Evolutionary conservation across 1,284 basidiomycete genomes (phyloP), one percentile per base, ranked within the genome.

Genomic region (Marasmius sp.): DNA sequence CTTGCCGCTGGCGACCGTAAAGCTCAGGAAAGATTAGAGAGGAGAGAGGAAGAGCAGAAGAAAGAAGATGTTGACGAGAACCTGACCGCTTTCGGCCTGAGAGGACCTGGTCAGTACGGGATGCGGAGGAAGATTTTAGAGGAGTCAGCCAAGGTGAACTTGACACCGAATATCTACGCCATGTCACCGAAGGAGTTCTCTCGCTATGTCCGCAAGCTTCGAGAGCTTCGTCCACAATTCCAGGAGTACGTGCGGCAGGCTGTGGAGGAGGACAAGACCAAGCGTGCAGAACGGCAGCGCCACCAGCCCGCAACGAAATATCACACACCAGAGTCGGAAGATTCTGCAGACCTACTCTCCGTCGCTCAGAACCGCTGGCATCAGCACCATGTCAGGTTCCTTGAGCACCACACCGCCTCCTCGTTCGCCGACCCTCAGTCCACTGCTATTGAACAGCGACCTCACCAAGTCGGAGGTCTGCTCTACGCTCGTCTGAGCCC

Each of bases 381-480:
- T 52, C 48, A 20, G 57, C 62, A 71, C 65, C 71, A 78, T 68
- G 68, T 65, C 52, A 18, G 70, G 22, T 74, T 78, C 67, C 68
- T 84, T 60, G 74, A 78, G 43, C 43, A 72, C 14, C 75, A 78
- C 51, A 68, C 75, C 38, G 66, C 74, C 20, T 68, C 70, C 50
- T 68, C 72, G 48, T 75, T 74, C 58, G 63, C 66, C 45, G 70
- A 69, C 58, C 51, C 54, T 20, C 65, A 67, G 11, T 78, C 76
- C 22, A 77, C 65, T 58, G 76, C 73, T 47, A 85, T 93, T 66
- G 83, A 85, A 61, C 86, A 83, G 52, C 77, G 84, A 61, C 89
- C 89, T 0, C 91, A 93, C 66, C 79, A 76, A 20, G 79, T 74
- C 45, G 90, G 80, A 43, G 91, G 84, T 7, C 78, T 92, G 48